Base-by-base conservation (phyloP, 2,329 filamentous ascomycete species). In the Phaeosphaeriaceae sp. region DNA sequence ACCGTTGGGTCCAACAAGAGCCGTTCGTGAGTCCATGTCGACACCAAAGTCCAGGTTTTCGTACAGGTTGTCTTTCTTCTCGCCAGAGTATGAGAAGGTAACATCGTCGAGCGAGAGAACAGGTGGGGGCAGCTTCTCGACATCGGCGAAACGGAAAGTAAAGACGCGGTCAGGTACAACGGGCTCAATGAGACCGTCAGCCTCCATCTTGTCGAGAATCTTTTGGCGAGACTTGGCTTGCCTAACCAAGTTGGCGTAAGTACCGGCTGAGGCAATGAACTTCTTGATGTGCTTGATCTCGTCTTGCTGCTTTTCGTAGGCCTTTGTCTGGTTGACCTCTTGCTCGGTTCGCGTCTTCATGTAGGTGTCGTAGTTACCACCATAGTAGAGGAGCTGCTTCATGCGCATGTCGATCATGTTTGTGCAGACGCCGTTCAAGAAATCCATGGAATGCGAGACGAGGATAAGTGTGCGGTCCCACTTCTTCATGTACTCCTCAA, bases 161-260 rank as follows among this genome's bases (percentile, higher is more conserved):
- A 99, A 99, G 71, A 96, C 88, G 55, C 86, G 85, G 78, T 99
- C 94, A 58, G 85, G 78, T 47, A 83, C 77, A 56, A 99, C 92
- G 48, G 91, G 90, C 78, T 99, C 88, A 73, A 99, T 97, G 77
- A 97, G 94, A 63, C 94, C 94, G 70, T 99, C 94, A 66, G 95
- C 94, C 83, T 97, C 93, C 94, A 99, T 99, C 87, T 99, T 99
- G 85, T 99, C 94, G 63, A 97, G 84, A 77, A 97, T 97, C 90
- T 99, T 99, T 79, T 99, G 94, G 60, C 94, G 87, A 35, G 94
- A 97, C 84, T 99, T 99, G 78, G 95, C 95, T 80, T 99, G 94
- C 76, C 90, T 86, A 73, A 99, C 94, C 82, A 99, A 84, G 82
- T 99, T 99, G 85, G 95, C 94, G 73, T 99, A 99, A 54, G 94